A percentile compares a stretch with the other conserved stretches of the same genome.
Conservation (phyloP, 2,329 filamentous ascomycete species). For the Cryphonectria nitschkei region DNA sequence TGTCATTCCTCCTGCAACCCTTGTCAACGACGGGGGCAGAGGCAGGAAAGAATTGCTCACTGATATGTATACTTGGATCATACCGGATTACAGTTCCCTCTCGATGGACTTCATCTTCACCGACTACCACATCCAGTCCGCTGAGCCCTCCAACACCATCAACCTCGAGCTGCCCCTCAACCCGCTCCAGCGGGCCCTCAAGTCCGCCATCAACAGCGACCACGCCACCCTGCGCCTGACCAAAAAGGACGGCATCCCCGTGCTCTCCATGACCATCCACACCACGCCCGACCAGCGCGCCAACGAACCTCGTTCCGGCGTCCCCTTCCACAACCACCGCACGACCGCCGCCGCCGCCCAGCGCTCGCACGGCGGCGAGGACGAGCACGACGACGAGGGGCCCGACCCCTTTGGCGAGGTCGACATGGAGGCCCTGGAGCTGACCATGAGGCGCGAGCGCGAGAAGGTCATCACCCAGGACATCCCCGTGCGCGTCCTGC, state of each 20-base stretch:
- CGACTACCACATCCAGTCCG: constrained; percentile 82
- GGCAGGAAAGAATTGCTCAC: not conserved
- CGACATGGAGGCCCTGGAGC: constrained; percentile 54
- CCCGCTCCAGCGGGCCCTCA: constrained; percentile 86
- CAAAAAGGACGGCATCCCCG: constrained; percentile 85
- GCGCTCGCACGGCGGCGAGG: constrained; percentile 11
- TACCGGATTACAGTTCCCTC: constrained; percentile 50
- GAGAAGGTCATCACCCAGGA: constrained; percentile 95
- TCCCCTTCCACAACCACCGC: constrained; percentile 36
- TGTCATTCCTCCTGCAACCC: not conserved
- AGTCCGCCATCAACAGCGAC: constrained; percentile 79
- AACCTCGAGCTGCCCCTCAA: constrained; percentile 94
- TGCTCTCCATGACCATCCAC: constrained; percentile 88
- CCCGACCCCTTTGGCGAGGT: constrained; percentile 48
- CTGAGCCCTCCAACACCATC: constrained; percentile 82
- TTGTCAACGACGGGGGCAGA: no score
- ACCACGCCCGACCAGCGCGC: constrained; percentile 66
- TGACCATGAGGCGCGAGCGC: constrained; percentile 67
- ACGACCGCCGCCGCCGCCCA: constrained; percentile 29
- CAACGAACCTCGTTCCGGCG: constrained; percentile 29
- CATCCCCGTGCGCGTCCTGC: constrained; percentile 89
- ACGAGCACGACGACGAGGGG: constrained; percentile 44
- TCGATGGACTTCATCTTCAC: constrained; percentile 85
- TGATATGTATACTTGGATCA: constrained; percentile 17
- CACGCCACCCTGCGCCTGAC: constrained; percentile 87